These are phyloP conservation scores for Aspergillaceae sp. DNA, from an alignment of 2,329 filamentous ascomycete genomes.

Conservation along the genomic window DNA sequence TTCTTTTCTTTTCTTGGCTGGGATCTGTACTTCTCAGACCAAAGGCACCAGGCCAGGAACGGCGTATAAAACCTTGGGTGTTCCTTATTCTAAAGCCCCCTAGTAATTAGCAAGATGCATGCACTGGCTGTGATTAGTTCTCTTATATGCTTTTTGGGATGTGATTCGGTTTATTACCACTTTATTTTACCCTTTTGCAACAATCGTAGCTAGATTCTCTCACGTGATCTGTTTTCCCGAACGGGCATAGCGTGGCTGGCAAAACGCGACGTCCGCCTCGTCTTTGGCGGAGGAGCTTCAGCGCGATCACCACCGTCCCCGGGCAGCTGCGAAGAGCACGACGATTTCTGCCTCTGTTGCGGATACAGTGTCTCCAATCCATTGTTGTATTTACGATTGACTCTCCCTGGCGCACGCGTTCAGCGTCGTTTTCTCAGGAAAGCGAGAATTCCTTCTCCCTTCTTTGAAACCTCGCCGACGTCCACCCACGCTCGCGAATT, in stretches of 20 bases:
- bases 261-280: conserved; percentile 21
- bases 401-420: neutral
- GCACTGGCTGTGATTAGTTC: conserved; percentile 6
- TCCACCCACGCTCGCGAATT: neutral
- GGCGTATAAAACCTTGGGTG: conserved; percentile 12
- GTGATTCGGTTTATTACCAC: neutral
- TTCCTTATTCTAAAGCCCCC: conserved; percentile 13
- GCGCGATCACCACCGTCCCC: conserved; percentile 13
- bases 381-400: neutral
- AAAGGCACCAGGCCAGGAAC: conserved; percentile 11
- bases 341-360: too few relatives aligned
- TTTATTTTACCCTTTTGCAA: neutral
- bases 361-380: too few relatives aligned
- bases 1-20: neutral
- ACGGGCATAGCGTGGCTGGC: conserved; percentile 17
- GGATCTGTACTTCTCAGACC: neutral
- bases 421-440: neutral
- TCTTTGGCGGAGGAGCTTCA: conserved; percentile 10
- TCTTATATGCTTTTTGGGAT: neutral
- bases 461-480: neutral
- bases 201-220: neutral
- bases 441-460: neutral
- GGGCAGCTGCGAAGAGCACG: neutral
- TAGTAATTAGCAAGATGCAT: conserved; percentile 10
- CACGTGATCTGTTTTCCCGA: conserved; percentile 19